These are phyloP conservation scores for Malassezia nana DNA, from an alignment of 1,284 basidiomycete species.

Conservation along the genomic window DNA sequence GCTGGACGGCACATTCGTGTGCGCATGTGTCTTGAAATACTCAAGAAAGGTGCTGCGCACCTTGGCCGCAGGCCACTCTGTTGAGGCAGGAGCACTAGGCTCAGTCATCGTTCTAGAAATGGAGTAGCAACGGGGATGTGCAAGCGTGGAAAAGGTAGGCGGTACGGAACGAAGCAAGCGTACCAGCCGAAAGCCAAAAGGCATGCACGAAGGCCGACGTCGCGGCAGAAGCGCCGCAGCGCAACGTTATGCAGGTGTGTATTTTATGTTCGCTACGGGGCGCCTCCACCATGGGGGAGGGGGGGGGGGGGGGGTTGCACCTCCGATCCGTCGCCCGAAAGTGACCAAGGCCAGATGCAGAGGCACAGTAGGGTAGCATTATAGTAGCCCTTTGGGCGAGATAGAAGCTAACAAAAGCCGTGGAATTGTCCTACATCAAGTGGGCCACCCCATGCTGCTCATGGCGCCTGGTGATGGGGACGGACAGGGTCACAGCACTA, in stretches of 20 bases:
- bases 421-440: neutral
- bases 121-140: neutral
- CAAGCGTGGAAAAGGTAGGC: neutral
- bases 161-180: slow-evolving; percentile 6
- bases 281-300: too few relatives aligned
- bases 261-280: too few relatives aligned
- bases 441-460: too few relatives aligned
- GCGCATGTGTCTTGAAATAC: slow-evolving; percentile 65
- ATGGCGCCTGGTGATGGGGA: too few relatives aligned
- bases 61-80: slow-evolving; percentile 59
- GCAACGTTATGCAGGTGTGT: slow-evolving; percentile 14
- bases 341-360: too few relatives aligned
- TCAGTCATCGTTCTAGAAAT: slow-evolving; percentile 9
- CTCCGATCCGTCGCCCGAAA: too few relatives aligned
- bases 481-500: too few relatives aligned
- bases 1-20: slow-evolving; percentile 86
- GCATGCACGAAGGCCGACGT: slow-evolving; percentile 12
- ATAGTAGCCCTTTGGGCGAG: too few relatives aligned
- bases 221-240: neutral
- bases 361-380: too few relatives aligned
- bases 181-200: slow-evolving; percentile 10
- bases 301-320: too few relatives aligned
- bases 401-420: too few relatives aligned
- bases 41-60: slow-evolving; percentile 67
- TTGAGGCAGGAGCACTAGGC: slow-evolving; percentile 39